A percentile compares a stretch with the other conserved stretches of the same genome.
phyloP scores from a whole-genome alignment of 2,329 filamentous ascomycete genomes.

The Ampelomyces quisqualis region DNA sequence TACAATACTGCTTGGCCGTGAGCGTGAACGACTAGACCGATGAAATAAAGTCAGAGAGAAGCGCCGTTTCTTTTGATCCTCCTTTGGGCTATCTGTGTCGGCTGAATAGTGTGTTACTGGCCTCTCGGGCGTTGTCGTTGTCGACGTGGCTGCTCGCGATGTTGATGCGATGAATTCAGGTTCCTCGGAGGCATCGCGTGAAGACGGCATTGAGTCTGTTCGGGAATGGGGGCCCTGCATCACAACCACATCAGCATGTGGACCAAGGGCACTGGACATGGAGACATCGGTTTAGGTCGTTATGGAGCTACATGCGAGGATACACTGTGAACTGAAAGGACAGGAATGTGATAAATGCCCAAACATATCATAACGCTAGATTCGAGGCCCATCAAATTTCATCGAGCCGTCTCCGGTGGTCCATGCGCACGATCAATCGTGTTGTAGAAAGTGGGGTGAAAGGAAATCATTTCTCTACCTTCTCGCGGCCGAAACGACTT shows the following conservation, averaged over 20 bases:
- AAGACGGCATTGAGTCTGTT: slow-evolving; percentile 30
- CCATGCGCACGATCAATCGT: slow-evolving; percentile 12
- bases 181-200: slow-evolving; percentile 35
- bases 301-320: slow-evolving; percentile 28
- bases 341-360: slow-evolving; percentile 22
- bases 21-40: slow-evolving; percentile 36
- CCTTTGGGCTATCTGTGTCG: slow-evolving; percentile 15
- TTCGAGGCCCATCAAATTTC: slow-evolving; percentile 16
- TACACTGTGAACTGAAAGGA: slow-evolving; percentile 17
- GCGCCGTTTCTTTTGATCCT: slow-evolving; percentile 32
- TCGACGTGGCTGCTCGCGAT: slow-evolving; percentile 14
- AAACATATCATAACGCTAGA: slow-evolving; percentile 17
- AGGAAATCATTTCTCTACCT: slow-evolving; percentile 78
- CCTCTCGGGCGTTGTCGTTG: slow-evolving; percentile 11
- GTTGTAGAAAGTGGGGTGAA: slow-evolving; percentile 16
- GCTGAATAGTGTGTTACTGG: slow-evolving; percentile 7
- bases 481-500: slow-evolving; percentile 76
- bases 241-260: slow-evolving; percentile 42
- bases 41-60: slow-evolving; percentile 40
- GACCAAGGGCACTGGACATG: slow-evolving; percentile 14
- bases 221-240: slow-evolving; percentile 30
- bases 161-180: slow-evolving; percentile 26
- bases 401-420: slow-evolving; percentile 14
- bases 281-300: slow-evolving; percentile 32
- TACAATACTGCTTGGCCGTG: slow-evolving; percentile 32